Base-by-base conservation (phyloP, 352 stramenopile species). In the Globisporangium nodosum region DNA sequence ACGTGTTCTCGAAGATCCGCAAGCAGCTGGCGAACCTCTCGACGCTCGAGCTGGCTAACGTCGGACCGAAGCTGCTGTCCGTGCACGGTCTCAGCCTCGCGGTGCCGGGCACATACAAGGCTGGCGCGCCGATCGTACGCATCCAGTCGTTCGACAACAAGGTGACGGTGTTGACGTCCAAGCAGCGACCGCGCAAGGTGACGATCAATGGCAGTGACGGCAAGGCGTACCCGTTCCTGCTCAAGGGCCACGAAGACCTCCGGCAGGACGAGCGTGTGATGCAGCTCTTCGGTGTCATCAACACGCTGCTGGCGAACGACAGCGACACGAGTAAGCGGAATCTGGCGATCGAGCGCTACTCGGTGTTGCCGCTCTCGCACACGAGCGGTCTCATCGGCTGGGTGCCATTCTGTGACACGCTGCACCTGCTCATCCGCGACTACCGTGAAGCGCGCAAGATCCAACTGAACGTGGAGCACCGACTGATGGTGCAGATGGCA, bases 181-280 rank as follows among this genome's bases (percentile, higher is more conserved):
- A 99, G 77, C 98, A 99, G 77, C 88, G 97, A 33, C 98, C 98
- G 5, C 85, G 98, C 40, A 99, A 98, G 71, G 97, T 99, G 16
- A 96, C 87, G n/a, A 97, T 99, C 56, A 76, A 96, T 45, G 98
- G 98, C 37, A 98, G 92, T 68, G 96, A 99, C 70, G 98, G 97
- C 18, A 96, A 98, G 58, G 83, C 98, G 54, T 99, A 99, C 75
- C 85, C 97, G 31, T 99, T 99, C 75, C 68, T 99, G 52, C 87
- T 99, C 13, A 99, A 99, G 80, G 98, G 97, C 5, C 97, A 99
- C 71, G 98, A 99, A 75, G 98, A 99, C 86, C 76, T 99, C 50
- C 78, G 98, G 16, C 98, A 99, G 78, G 98, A 99, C 71, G 98
- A 99, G 76, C 87, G 97, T 58, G 97, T 99, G 15, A 99, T 99